phyloP scores from a whole-genome alignment of 176 grass and related monocot species.

The Musa beccarii region DNA sequence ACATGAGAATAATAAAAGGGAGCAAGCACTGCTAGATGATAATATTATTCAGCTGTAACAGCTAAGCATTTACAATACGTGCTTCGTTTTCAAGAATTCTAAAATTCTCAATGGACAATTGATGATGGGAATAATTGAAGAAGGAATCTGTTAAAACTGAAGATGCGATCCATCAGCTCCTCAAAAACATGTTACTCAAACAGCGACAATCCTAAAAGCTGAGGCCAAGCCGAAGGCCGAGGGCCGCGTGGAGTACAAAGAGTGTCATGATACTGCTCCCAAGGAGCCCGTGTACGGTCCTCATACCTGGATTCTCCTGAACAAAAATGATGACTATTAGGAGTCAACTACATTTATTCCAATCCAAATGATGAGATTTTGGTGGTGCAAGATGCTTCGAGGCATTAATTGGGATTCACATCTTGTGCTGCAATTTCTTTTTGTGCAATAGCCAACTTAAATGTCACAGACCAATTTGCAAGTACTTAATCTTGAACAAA shows the following conservation, averaged over 20 bases:
- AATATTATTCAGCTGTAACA: no score
- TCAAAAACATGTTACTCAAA: no score
- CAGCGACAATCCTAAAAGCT: conserved; percentile 34
- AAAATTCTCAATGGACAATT: no score
- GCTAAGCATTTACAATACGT: no score
- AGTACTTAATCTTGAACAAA: neutral
- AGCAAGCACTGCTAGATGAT: no score
- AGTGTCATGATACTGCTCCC: conserved; percentile 91
- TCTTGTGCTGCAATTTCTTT: neutral
- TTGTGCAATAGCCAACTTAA: neutral
- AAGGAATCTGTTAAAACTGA: no score
- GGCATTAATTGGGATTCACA: neutral
- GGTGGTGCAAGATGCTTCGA: neutral
- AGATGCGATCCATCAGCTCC: no score
- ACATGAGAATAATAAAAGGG: no score
- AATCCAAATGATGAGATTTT: neutral
- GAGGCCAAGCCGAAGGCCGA: conserved; percentile 68
- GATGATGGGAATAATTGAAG: no score
- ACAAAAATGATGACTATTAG: neutral
- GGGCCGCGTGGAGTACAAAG: conserved; percentile 69
- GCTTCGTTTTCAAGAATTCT: no score
- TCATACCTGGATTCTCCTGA: conserved; percentile 58
- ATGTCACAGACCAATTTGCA: neutral
- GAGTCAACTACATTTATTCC: neutral
- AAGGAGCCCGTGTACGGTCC: conserved; percentile 62